A percentile compares a stretch with the other conserved stretches of the same genome.
Conservation (phyloP, 2,329 filamentous ascomycete species). For the Incumbomyces lentus region DNA sequence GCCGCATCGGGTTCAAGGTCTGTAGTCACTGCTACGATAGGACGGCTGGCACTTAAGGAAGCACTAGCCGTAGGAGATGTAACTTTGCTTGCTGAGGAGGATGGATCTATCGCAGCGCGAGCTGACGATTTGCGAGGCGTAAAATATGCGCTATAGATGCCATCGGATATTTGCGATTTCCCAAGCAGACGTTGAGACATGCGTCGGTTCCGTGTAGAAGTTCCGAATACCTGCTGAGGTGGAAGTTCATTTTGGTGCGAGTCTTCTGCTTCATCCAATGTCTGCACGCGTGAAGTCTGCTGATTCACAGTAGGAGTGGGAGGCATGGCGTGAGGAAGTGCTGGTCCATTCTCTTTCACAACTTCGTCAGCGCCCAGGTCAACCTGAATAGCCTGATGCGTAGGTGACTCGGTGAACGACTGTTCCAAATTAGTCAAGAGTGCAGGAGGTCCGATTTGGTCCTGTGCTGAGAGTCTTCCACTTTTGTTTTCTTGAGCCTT, state of each 20-base stretch:
- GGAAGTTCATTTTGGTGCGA: not conserved
- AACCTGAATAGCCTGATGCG: not conserved
- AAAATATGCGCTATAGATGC: constrained; percentile 18
- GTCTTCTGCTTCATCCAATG: not conserved
- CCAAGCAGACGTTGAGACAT: constrained; percentile 12
- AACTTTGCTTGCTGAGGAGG: not conserved
- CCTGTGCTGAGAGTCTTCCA: not conserved
- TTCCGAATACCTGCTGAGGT: not conserved
- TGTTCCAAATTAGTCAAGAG: not conserved
- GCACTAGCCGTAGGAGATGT: not conserved
- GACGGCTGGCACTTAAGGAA: not conserved
- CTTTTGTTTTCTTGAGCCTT: no score
- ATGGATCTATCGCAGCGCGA: constrained; percentile 1
- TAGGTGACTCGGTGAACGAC: not conserved
- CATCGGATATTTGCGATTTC: constrained; percentile 10
- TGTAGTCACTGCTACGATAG: no score
- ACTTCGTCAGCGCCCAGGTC: not conserved
- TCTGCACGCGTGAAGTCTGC: not conserved
- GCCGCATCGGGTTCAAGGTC: no score
- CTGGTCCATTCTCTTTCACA: not conserved
- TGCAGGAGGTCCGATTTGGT: not conserved
- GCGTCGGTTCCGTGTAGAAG: constrained; percentile 6
- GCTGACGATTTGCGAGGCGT: constrained; percentile 9
- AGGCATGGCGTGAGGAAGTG: not conserved
- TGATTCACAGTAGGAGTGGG: not conserved